Percentiles rank a stretch among this genome's conserved stretches.
These are phyloP conservation scores for Sordariomycetes sp. DNA, from an alignment of 2,329 filamentous ascomycete genomes.

Conservation along the genomic window DNA sequence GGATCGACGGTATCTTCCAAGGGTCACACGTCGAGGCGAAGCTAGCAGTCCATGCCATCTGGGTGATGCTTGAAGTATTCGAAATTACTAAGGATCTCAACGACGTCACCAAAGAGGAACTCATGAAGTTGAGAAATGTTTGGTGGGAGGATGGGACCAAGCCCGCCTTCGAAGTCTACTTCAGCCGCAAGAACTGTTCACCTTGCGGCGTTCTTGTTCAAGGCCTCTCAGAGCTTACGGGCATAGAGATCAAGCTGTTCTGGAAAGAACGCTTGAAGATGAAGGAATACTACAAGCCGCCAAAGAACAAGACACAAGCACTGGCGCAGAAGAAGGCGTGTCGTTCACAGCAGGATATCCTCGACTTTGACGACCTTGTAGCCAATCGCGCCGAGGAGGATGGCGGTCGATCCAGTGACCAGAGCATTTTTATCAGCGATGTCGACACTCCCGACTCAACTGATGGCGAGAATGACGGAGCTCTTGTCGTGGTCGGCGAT, in stretches of 20 bases:
- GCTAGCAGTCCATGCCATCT: conserved; percentile 22
- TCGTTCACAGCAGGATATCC: neutral
- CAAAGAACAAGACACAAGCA: no score
- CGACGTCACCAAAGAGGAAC: conserved; percentile 10
- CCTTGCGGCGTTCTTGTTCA: conserved; percentile 16
- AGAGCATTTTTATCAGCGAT: neutral
- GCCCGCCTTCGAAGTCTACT: conserved; percentile 22
- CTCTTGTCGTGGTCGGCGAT: no score
- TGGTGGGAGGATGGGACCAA: conserved; percentile 15
- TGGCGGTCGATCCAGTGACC: conserved; percentile 1
- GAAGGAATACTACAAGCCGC: conserved; percentile 13
- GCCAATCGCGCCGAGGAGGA: no score
- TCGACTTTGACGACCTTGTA: neutral
- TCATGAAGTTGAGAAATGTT: conserved; percentile 12
- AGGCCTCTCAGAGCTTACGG: conserved; percentile 15
- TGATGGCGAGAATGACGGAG: no score
- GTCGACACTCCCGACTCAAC: no score
- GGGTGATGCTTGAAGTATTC: conserved; percentile 15
- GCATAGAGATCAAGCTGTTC: conserved; percentile 13
- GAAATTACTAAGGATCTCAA: conserved; percentile 12
- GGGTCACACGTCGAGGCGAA: conserved; percentile 30
- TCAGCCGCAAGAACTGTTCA: conserved; percentile 22
- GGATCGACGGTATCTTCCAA: conserved; percentile 15
- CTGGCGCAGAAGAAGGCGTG: neutral
- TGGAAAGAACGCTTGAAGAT: conserved; percentile 17